phyloP scores from a whole-genome alignment of 305 asterid genomes.

The Ajuga reptans region DNA sequence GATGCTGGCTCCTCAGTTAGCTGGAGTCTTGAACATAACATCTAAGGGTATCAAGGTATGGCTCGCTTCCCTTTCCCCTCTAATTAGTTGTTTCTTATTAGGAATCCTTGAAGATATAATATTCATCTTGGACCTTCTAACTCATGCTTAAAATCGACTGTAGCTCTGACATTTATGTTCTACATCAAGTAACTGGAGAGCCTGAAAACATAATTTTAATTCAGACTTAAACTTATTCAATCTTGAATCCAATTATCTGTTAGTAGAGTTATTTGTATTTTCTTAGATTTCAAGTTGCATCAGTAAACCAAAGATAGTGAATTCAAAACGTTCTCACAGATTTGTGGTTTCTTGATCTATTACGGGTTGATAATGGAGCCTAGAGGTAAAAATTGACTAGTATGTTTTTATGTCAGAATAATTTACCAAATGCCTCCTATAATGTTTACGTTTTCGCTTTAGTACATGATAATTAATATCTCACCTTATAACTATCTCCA shows the following conservation, averaged over 20 bases:
- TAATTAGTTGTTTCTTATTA: conserved; percentile 10
- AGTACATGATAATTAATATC: background rate
- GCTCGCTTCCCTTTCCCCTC: conserved; percentile 20
- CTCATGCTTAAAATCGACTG: conserved; percentile 13
- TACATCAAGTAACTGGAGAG: conserved; percentile 12
- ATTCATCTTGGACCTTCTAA: conserved; percentile 15
- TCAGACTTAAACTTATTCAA: conserved; percentile 3
- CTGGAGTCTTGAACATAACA: conserved; percentile 74
- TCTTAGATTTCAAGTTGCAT: conserved; percentile 14
- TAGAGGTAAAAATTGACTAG: conserved; percentile 9
- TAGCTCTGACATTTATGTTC: conserved; percentile 5
- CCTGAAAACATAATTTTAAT: background rate
- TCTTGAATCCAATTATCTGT: conserved; percentile 3
- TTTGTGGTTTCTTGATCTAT: background rate
- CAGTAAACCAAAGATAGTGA: conserved; percentile 11
- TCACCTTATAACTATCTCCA: background rate
- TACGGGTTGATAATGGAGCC: background rate
- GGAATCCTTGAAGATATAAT: conserved; percentile 8
- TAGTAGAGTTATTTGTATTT: background rate
- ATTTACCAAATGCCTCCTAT: background rate
- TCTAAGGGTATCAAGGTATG: conserved; percentile 72
- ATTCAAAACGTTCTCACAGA: background rate
- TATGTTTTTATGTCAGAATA: conserved; percentile 1
- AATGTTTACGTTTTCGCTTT: background rate
- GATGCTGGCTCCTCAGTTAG: conserved; percentile 96